Evolutionary conservation across 257 asterid genomes (phyloP).

Genomic region (Solanum corneliomulleri): DNA sequence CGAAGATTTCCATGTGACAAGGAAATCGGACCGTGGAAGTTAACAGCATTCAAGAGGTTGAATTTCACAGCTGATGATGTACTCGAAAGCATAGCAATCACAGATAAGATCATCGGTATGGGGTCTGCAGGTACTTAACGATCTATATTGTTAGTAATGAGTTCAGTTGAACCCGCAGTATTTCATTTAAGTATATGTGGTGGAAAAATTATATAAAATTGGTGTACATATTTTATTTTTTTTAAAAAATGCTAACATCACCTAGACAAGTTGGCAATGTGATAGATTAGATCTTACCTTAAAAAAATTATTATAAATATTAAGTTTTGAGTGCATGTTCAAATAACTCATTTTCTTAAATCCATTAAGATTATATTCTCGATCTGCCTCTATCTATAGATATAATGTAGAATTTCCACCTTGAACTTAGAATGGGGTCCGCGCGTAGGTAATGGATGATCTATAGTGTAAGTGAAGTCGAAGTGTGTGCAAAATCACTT

Average conservation of each 20-base stretch:
- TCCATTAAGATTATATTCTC: background rate
- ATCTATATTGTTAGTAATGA: background rate
- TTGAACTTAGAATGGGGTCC: background rate
- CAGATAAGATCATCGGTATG: constrained; percentile 65
- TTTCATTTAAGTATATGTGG: background rate
- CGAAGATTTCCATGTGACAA: constrained; percentile 20
- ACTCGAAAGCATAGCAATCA: constrained; percentile 38
- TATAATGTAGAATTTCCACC: background rate
- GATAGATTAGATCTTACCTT: background rate
- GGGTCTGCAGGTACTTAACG: constrained; percentile 50
- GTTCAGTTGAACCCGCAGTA: background rate
- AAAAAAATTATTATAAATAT: background rate
- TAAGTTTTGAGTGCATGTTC: background rate
- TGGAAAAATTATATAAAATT: background rate
- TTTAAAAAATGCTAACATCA: background rate
- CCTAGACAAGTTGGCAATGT: background rate
- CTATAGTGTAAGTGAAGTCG: background rate
- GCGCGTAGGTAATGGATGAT: background rate
- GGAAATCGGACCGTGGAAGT: constrained; percentile 64
- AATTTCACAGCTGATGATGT: constrained; percentile 77
- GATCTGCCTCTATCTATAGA: background rate
- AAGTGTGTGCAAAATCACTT: background rate
- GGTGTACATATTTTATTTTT: background rate
- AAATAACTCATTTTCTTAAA: background rate
- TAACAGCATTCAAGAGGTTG: constrained; percentile 78